phyloP scores from a whole-genome alignment of 1,139 yeast species.

The Candida labiduridarum region DNA sequence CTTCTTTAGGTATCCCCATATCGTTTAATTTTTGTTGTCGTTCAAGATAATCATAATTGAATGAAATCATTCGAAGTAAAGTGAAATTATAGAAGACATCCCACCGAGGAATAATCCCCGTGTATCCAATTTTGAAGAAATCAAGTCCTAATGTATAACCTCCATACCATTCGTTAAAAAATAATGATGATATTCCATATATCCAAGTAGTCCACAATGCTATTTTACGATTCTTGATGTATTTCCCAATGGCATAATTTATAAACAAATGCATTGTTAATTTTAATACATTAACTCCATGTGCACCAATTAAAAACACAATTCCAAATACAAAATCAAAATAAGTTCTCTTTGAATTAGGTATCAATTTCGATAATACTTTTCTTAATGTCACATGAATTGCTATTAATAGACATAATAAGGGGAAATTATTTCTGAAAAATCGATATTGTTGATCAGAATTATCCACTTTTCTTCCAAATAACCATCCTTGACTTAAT shows the following conservation, averaged over 20 bases:
- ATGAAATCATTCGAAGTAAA: conserved; percentile 79
- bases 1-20: conserved; percentile 17
- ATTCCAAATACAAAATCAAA: conserved; percentile 79
- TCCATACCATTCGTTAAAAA: conserved; percentile 72
- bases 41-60: conserved; percentile 72
- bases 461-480: conserved; percentile 82
- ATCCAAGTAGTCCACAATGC: conserved; percentile 61
- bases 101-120: conserved; percentile 88
- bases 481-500: conserved; percentile 73
- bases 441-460: conserved; percentile 88
- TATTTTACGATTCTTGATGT: conserved; percentile 28
- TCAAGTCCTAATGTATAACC: conserved; percentile 54
- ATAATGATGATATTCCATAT: conserved; percentile 74
- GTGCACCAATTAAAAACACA: conserved; percentile 69
- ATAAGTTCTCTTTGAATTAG: conserved; percentile 37
- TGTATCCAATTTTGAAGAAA: conserved; percentile 57
- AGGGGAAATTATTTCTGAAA: conserved; percentile 76
- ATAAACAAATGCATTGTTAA: conserved; percentile 59
- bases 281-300: conserved; percentile 73
- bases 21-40: conserved; percentile 28
- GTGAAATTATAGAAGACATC: conserved; percentile 94
- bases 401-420: conserved; percentile 55
- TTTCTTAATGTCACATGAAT: conserved; percentile 58
- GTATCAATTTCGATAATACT: conserved; percentile 22
- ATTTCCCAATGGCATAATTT: conserved; percentile 56